Base-by-base conservation (phyloP, 108 stramenopile genomes). In the Nitzschia palea region DNA sequence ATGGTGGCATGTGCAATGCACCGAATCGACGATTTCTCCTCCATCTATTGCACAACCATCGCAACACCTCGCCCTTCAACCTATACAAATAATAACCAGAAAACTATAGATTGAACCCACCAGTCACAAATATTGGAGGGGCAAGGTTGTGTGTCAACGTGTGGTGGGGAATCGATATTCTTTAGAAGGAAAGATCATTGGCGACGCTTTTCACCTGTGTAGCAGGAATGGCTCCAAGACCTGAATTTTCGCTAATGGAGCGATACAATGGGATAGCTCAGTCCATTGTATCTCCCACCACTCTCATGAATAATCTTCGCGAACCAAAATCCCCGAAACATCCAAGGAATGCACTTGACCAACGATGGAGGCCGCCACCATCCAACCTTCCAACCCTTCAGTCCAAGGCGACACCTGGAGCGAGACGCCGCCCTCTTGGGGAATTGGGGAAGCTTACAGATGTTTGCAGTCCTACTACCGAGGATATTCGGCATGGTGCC, bases 221-320 rank as follows among this genome's bases (percentile, higher is more conserved):
- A 3, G 44, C 20, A 20, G 3, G 20, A 44, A 60, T 60, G 59
- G 12, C 33, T 40, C 59, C 59, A 15, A 60, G 59, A 17, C 59
- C 35, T 23, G 18, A 60, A 43, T 22, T 34, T 6, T 14, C 59
- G 17, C 40, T 17, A 25, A 32, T 55, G 54, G 54, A 55, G 6
- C 28, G 12, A 8, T 29, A 15, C 30, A 32, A 32, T 29, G 30
- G 54, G 3, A 20, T 14, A 5, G 54, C 54, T 5, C n/a, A n/a
- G n/a, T 5, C 23, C 40, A 42, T 60, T n/a, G 25, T 22, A 26
- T 60, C 59, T 6, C 59, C 59, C 36, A 60, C 59, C 14, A 22
- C 32, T 10, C 18, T 60, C 3, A 60, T 26, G 1, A 60, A 60
- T 43, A n/a, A 17, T 22, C 20, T 37, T 40, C 59, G 9, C n/a